Evolutionary conservation across 2,329 filamentous ascomycete genomes (phyloP).

Genomic region (Ceratocystis ficicola): DNA sequence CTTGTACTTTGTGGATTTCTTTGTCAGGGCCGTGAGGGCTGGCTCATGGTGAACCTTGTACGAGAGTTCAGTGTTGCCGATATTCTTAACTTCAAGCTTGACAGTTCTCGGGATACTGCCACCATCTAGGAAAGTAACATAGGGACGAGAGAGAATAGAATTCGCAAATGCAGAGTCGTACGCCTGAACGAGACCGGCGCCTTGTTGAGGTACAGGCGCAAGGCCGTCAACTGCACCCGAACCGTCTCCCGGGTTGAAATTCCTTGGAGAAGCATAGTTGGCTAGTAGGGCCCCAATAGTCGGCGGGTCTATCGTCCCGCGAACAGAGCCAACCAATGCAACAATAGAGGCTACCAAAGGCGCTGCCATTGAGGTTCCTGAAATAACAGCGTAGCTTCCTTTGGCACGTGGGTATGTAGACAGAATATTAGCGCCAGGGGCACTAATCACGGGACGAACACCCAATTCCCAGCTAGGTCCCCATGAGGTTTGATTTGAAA

Average conservation of each 20-base stretch:
- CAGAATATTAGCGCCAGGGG: conserved; percentile 45
- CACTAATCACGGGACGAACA: conserved; percentile 44
- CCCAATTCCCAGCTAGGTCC: conserved; percentile 49
- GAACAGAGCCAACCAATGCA: conserved; percentile 42
- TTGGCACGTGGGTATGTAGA: conserved; percentile 38
- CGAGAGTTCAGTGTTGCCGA: conserved; percentile 36
- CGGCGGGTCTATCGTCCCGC: conserved; percentile 40
- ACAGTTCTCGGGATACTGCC: conserved; percentile 40
- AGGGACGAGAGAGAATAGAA: conserved; percentile 42
- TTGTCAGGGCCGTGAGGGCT: conserved; percentile 44
- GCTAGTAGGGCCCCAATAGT: conserved; percentile 40
- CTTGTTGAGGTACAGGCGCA: conserved; percentile 48
- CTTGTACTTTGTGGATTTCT: conserved; percentile 26
- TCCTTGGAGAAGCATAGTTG: conserved; percentile 37
- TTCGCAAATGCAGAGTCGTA: conserved; percentile 44
- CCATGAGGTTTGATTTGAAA: conserved; percentile 45
- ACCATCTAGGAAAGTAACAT: conserved; percentile 52
- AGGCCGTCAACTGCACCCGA: conserved; percentile 32
- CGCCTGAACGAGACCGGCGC: conserved; percentile 48
- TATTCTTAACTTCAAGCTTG: conserved; percentile 46
- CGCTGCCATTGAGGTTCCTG: conserved; percentile 49
- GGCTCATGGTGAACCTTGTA: conserved; percentile 42
- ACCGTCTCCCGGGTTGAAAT: conserved; percentile 36
- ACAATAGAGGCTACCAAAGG: conserved; percentile 44
- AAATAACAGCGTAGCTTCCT: conserved; percentile 38